Conservation (phyloP, 768 basidiomycete genomes). For the Podaxis mareebaensis region DNA sequence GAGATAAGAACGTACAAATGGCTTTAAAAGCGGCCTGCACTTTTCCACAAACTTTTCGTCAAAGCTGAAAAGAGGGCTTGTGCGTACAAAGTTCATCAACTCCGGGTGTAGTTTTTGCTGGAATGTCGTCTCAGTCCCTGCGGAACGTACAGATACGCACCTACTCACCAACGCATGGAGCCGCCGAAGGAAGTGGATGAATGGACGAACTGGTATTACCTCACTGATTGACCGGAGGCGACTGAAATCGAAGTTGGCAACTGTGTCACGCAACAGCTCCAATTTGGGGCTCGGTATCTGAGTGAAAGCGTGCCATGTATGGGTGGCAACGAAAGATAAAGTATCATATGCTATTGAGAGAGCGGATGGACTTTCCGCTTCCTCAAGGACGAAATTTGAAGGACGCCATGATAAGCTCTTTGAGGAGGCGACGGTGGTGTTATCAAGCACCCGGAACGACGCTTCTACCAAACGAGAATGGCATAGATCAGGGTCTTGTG, state of each 20-base stretch:
- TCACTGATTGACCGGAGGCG: not conserved
- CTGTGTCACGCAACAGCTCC: not conserved
- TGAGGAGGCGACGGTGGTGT: not conserved
- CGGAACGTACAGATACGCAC: not conserved
- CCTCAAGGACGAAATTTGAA: not conserved
- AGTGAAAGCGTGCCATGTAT: not conserved
- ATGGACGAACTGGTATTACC: not conserved
- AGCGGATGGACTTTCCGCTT: not conserved
- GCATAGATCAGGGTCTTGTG: not conserved
- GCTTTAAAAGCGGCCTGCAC: not conserved
- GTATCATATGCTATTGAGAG: not conserved
- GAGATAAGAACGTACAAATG: not conserved
- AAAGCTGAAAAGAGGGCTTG: not conserved
- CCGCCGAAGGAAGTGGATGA: not conserved
- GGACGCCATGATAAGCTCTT: not conserved
- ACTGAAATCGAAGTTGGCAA: not conserved
- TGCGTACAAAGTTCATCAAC: not conserved
- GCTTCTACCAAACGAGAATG: not conserved
- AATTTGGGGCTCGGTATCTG: not conserved
- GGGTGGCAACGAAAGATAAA: not conserved
- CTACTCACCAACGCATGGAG: not conserved
- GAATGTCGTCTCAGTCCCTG: not conserved
- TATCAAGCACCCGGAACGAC: not conserved
- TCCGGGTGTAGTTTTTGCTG: not conserved
- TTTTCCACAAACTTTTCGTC: not conserved